Base-by-base conservation (phyloP, 2,329 filamentous ascomycete genomes). In the Laburnicola sp. region DNA sequence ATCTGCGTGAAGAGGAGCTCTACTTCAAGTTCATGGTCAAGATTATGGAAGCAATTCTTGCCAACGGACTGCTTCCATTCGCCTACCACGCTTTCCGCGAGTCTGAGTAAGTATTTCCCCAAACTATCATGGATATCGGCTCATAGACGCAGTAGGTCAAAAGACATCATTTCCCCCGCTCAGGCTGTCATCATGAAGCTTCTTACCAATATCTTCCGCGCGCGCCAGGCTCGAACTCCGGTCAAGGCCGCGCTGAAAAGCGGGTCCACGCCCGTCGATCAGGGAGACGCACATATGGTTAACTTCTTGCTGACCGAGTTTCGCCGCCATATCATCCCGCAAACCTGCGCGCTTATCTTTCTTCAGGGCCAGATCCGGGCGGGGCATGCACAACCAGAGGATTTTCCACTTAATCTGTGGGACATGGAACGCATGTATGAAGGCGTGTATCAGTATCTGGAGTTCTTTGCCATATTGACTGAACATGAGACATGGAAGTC, bases 381-480 rank as follows among this genome's bases (percentile, higher is more conserved):
- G 35, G 86, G 87, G 28, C 81, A 86, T 50, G 85, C 87, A 11
- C 83, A 93, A 53, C 86, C 90, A 0, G 85, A 89, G 55, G 92
- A 97, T 65, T 97, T 97, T 64, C 93, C 93, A 0, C 86, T 97
- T 1, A 95, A 97, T 64, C 82, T 91, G 40, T 97, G 93, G 93
- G 93, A 97, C 65, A 96, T 97, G 88, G 93, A 97, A 70, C 85
- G 93, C 10, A 93, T 95, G 51, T 96, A 96, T 70, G 93, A 97
- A 66, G 93, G 93, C 0, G 84, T 97, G 1, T 91, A 92, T 45
- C 92, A 97, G 71, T 96, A 96, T 67, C 83, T 97, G 1, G 92
- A 97, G 63, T 96, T 97, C 69, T 88, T 97, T 47, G 91, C 88
- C 11, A 92, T 94, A 0, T 83, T 96, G 26, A 91, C 90, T 0